These are phyloP conservation scores for Lepidium africanum DNA, from an alignment of 345 rosid species.

Conservation along the genomic window DNA sequence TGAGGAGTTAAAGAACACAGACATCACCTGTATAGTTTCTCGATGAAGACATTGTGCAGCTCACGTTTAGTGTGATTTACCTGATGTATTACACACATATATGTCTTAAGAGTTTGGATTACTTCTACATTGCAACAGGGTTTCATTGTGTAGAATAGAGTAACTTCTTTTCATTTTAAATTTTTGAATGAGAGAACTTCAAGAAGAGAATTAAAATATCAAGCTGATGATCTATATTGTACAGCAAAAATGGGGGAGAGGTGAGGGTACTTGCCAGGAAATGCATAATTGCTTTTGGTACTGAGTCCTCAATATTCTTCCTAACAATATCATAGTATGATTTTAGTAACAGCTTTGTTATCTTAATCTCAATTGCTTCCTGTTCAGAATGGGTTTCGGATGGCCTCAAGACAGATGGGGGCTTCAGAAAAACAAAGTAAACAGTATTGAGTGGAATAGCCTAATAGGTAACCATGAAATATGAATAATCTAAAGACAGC, in stretches of 20 bases:
- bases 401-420: conserved; percentile 84
- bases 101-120: not conserved
- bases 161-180: not conserved
- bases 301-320: conserved; percentile 78
- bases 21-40: conserved; percentile 86
- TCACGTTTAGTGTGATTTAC: conserved; percentile 96
- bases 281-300: conserved; percentile 98
- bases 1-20: not conserved
- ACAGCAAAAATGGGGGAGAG: not conserved
- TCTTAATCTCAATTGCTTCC: conserved; percentile 65
- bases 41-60: conserved; percentile 87
- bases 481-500: not conserved
- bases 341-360: conserved; percentile 71
- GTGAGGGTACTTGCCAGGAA: conserved; percentile 53
- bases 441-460: conserved; percentile 13
- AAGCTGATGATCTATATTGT: not conserved
- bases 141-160: not conserved
- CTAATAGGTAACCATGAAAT: not conserved
- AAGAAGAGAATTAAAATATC: not conserved
- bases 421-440: conserved; percentile 41
- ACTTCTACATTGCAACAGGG: not conserved
- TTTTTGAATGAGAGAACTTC: not conserved
- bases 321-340: conserved; percentile 96
- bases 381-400: conserved; percentile 81
- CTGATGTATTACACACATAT: conserved; percentile 33